Evolutionary conservation across 2,329 filamentous ascomycete species (phyloP), one percentile per base, ranked within the genome.

Genomic region (Calonectria multiphialidica): DNA sequence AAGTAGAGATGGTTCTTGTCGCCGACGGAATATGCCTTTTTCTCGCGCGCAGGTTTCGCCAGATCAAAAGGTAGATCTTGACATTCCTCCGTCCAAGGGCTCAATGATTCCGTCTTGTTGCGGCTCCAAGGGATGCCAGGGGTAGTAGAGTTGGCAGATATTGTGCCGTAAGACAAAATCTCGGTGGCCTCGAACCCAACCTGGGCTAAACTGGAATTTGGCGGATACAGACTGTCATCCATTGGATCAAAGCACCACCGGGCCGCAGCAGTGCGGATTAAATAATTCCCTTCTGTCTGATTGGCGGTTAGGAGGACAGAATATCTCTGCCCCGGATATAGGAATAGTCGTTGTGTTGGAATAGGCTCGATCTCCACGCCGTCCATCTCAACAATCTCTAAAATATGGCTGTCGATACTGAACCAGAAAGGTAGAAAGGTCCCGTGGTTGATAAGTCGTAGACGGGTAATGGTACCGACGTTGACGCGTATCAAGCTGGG

Each of bases 291-390:
- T 18, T 55, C 21, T 8, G 72, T 71, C 45, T 78, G 75, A 62
- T 85, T 86, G 45, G 85, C 87, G 1, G 86, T 88, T 16, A 90
- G 74, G 3, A 90, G 79, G 7, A 90, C 80, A 6, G 83, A 82
- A 76, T 88, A 88, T 10, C 88, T 84, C 77, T 90, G 88, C 1
- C 86, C 88, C 1, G 85, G 82, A 1, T 87, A 81, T 42, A 90
- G 80, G 72, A 88, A 88, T 25, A 89, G 45, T 74, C 71, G 82
- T 81, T 40, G 80, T 1, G 87, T 84, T 62, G 86, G 83, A 7
- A 83, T 78, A 16, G 85, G 83, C 33, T 89, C 84, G 2, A 84
- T 86, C 72, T 87, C 89, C 6, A 89, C 84, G 5, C 87, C 88
- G 69, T 89, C 88, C 15, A 89, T 83, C 75, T 89, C 88, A 42